Conservation (phyloP, 2,329 filamentous ascomycete species). For the Spiromastix sp. region DNA sequence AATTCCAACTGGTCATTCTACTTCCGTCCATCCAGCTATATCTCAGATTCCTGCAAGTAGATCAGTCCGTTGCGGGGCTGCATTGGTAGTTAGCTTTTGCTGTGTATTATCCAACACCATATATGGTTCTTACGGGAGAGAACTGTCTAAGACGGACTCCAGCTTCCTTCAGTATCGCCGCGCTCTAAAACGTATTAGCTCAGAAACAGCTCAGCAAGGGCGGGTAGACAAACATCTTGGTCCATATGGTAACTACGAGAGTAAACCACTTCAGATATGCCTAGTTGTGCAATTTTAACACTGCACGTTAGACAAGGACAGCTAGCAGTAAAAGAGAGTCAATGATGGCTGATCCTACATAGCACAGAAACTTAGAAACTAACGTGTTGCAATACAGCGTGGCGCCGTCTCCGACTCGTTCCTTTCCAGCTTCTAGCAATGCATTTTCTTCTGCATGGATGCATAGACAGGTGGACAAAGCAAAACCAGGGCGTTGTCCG, state of each 20-base stretch:
- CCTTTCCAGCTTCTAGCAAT: constrained; percentile 82
- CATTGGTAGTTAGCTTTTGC: no score
- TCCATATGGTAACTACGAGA: constrained; percentile 94
- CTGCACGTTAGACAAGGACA: constrained; percentile 96
- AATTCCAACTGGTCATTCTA: no score
- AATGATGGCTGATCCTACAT: constrained; percentile 6
- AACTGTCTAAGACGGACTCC: constrained; percentile 83
- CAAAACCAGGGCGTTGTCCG: constrained; percentile 57
- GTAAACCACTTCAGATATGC: constrained; percentile 92
- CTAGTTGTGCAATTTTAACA: constrained; percentile 96
- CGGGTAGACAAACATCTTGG: constrained; percentile 4
- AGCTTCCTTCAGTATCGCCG: constrained; percentile 70
- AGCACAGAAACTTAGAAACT: constrained; percentile 11
- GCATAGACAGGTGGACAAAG: constrained; percentile 79
- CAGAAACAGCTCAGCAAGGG: no score
- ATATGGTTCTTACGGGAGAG: constrained; percentile 68
- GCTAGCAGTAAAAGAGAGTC: constrained; percentile 21
- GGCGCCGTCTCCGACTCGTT: constrained; percentile 71
- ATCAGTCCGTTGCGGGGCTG: no score
- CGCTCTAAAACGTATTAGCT: constrained; percentile 41
- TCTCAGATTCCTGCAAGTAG: no score
- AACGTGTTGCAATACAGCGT: constrained; percentile 84
- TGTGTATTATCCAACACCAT: no score
- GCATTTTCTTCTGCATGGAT: constrained; percentile 99
- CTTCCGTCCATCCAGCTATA: no score